Percentiles rank a stretch among this genome's conserved stretches.
Conservation (phyloP, 352 stramenopile species). For the Globisporangium spiculum region DNA sequence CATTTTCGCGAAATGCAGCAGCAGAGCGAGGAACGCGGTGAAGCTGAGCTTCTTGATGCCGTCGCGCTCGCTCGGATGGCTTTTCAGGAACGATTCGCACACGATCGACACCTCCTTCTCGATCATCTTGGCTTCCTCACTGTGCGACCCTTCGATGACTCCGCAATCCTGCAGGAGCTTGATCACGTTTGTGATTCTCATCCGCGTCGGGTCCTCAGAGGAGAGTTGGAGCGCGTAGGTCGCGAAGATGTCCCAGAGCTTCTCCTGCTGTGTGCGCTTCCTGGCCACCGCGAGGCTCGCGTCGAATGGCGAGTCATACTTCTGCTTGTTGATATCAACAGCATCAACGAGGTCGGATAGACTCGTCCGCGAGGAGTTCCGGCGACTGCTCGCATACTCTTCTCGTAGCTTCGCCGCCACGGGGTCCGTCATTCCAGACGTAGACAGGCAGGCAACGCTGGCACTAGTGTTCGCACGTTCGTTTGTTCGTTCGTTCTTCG, state of each 20-base stretch:
- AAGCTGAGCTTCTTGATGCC: conserved; percentile 69
- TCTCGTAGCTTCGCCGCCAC: conserved; percentile 14
- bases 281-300: conserved; percentile 47
- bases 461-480: neutral
- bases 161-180: conserved; percentile 77
- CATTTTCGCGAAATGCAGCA: conserved; percentile 72
- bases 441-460: neutral
- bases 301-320: conserved; percentile 65
- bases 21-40: conserved; percentile 58
- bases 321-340: conserved; percentile 31
- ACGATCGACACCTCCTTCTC: conserved; percentile 76
- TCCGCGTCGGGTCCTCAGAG: conserved; percentile 71
- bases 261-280: conserved; percentile 63
- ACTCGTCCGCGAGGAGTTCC: conserved; percentile 2
- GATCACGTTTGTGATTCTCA: conserved; percentile 63
- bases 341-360: neutral
- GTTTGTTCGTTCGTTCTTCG: neutral
- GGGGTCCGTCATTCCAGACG: conserved; percentile 6
- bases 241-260: conserved; percentile 79
- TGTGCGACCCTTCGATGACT: conserved; percentile 54
- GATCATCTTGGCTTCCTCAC: conserved; percentile 56
- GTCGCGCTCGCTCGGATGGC: conserved; percentile 54
- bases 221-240: conserved; percentile 72
- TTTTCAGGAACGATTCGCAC: conserved; percentile 67
- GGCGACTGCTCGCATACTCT: conserved; percentile 5